Base-by-base conservation (phyloP, 345 rosid species). In the Aquilaria malaccensis region DNA sequence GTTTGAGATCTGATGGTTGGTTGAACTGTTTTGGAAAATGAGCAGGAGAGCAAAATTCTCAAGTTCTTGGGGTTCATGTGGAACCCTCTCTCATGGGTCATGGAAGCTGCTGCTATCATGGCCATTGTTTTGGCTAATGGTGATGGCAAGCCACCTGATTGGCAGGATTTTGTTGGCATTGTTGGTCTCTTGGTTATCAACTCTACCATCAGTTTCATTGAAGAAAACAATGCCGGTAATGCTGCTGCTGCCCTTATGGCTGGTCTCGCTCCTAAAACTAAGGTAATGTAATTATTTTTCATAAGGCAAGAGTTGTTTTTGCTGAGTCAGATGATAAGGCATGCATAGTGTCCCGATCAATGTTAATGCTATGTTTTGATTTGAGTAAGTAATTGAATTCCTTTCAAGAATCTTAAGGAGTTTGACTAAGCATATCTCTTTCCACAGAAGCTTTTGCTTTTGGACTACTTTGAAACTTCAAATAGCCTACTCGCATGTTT, bases 161-260 rank as follows among this genome's bases (percentile, higher is more conserved):
- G 94, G 94, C 83, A 80, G 50, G 85, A 80, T 56, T 80, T 77
- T 67, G 75, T 80, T 13, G 94, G 94, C 62, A 84, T 87, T 45
- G 54, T 87, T 54, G 76, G 83, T 67, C 73, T 87, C 79, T 60
- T 87, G 65, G 60, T 87, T 2, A 87, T 87, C 58, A 87, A 87
- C 76, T 87, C 95, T 37, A 85, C 95, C 3, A 87, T 85, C 61
- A 82, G 86, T 71, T 87, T 87, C 52, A 74, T 76, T 2, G 95
- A 87, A 73, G 95, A 85, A 67, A 87, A 87, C 82, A 87, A 83
- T 22, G 95, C 95, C 0, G 91, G 95, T 7, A 87, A 87, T 58
- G 94, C 94, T 58, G 94, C 94, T 50, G 90, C 90, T 45, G 90
- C 86, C 61, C 86, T 87, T 31, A 84, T 87, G 94, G 94, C 94